Percentiles rank a stretch among this genome's conserved stretches.
phyloP scores from a whole-genome alignment of 1,139 yeast genomes.

The Taphrina populina region DNA sequence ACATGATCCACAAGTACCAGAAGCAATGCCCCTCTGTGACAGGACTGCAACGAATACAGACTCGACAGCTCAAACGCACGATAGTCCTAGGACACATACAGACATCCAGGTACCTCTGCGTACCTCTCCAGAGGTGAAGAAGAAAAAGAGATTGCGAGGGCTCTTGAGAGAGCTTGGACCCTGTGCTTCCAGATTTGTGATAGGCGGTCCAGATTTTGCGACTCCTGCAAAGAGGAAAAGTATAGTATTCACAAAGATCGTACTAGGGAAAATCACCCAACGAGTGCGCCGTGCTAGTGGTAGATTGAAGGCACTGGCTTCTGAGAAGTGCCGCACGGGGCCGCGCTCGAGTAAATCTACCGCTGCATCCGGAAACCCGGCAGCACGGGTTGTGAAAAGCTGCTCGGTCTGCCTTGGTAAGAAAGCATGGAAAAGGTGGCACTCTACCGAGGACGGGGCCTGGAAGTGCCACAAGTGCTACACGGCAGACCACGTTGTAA shows the following conservation, averaged over 20 bases:
- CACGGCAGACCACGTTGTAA: too few relatives aligned
- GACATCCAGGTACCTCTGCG: conserved; percentile 5
- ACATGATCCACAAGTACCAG: too few relatives aligned
- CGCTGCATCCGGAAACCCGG: too few relatives aligned
- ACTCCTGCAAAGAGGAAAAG: conserved; percentile 24
- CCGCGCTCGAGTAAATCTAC: too few relatives aligned
- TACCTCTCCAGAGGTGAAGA: neutral
- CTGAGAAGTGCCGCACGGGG: too few relatives aligned
- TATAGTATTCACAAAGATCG: conserved; percentile 3
- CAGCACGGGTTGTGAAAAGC: neutral
- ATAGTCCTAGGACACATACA: neutral
- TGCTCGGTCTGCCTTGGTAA: conserved; percentile 2
- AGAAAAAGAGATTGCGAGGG: conserved; percentile 9
- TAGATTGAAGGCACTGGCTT: neutral
- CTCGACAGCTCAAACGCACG: neutral
- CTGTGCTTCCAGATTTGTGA: conserved; percentile 20
- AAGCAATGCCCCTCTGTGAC: too few relatives aligned
- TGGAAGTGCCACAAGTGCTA: conserved; percentile 22
- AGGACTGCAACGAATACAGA: neutral
- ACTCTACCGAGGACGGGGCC: neutral
- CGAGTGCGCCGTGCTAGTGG: conserved; percentile 3
- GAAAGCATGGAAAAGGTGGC: conserved; percentile 12
- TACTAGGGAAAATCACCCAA: neutral
- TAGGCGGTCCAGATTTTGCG: conserved; percentile 28
- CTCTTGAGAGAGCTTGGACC: conserved; percentile 30